Percentiles rank a stretch among this genome's conserved stretches.
These are phyloP conservation scores for Argentina anserina DNA, from an alignment of 306 rosid species.

Conservation along the genomic window DNA sequence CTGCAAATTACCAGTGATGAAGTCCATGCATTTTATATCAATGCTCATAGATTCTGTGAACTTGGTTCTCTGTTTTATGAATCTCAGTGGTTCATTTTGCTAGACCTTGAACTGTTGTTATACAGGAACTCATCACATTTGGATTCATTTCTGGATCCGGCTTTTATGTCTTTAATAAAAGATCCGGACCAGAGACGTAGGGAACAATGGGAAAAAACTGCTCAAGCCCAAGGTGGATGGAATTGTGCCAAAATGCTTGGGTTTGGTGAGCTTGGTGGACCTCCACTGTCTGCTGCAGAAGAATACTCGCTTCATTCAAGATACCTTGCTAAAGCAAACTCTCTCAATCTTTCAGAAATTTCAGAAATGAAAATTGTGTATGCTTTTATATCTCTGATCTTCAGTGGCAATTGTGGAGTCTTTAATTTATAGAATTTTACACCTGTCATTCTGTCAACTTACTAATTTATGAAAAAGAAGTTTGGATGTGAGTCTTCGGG, in stretches of 20 bases:
- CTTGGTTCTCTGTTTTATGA: constrained; percentile 6
- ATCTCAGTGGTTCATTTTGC: neutral
- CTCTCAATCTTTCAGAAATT: constrained; percentile 87
- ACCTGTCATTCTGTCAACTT: neutral
- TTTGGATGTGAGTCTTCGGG: constrained; percentile 6
- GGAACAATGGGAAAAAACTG: constrained; percentile 97
- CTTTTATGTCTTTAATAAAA: constrained; percentile 97
- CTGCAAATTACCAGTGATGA: neutral
- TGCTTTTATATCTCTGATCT: constrained; percentile 26
- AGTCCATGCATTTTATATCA: neutral
- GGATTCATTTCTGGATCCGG: constrained; percentile 89
- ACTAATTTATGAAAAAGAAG: neutral
- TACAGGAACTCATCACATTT: constrained; percentile 77
- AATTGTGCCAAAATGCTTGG: constrained; percentile 78
- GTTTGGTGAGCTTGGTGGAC: constrained; percentile 80
- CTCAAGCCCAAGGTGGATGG: constrained; percentile 85
- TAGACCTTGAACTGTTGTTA: neutral
- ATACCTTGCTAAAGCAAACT: constrained; percentile 95
- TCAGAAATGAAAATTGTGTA: constrained; percentile 97
- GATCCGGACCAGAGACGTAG: constrained; percentile 95
- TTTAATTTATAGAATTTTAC: neutral
- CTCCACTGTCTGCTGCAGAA: constrained; percentile 82
- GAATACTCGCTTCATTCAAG: constrained; percentile 94
- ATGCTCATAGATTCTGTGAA: neutral
- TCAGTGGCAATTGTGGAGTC: neutral